These are phyloP conservation scores for Phytophthora melonis DNA, from an alignment of 352 stramenopile species.

Conservation along the genomic window DNA sequence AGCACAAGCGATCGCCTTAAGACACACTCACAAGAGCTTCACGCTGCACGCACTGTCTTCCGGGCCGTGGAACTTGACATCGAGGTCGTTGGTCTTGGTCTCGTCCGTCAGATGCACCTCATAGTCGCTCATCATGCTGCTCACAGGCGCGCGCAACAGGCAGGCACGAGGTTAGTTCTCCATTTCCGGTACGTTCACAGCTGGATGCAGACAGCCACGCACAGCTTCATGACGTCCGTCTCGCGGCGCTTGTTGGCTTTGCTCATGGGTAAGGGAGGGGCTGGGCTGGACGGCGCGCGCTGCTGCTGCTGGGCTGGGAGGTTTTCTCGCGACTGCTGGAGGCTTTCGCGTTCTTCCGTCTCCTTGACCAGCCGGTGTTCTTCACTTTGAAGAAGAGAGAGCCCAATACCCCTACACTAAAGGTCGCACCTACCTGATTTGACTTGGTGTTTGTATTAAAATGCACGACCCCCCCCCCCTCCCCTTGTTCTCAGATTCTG, in stretches of 20 bases:
- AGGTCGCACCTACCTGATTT: constrained; percentile 33
- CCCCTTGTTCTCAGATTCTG: constrained; percentile 28
- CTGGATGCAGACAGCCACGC: constrained; percentile 17
- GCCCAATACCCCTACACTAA: constrained; percentile 34
- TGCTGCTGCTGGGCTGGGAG: not conserved
- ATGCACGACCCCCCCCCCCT: constrained; percentile 12
- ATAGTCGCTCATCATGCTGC: constrained; percentile 93
- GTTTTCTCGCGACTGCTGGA: constrained; percentile 25
- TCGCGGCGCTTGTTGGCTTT: constrained; percentile 87
- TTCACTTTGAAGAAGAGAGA: constrained; percentile 41
- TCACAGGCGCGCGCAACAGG: constrained; percentile 7
- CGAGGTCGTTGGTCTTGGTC: constrained; percentile 82
- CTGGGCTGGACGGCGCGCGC: not conserved
- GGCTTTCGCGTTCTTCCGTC: constrained; percentile 20
- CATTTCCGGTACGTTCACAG: not conserved
- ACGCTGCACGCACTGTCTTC: constrained; percentile 73
- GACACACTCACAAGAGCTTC: not conserved
- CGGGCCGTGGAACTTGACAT: constrained; percentile 88
- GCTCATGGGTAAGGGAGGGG: constrained; percentile 44
- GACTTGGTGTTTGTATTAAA: constrained; percentile 48
- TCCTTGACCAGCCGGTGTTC: constrained; percentile 11
- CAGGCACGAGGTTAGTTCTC: not conserved
- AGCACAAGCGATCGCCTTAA: constrained; percentile 11
- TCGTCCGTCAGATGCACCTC: constrained; percentile 87
- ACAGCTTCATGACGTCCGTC: constrained; percentile 94